Conservation (phyloP, 129 eudicot species). For the Scalesia atractyloides region DNA sequence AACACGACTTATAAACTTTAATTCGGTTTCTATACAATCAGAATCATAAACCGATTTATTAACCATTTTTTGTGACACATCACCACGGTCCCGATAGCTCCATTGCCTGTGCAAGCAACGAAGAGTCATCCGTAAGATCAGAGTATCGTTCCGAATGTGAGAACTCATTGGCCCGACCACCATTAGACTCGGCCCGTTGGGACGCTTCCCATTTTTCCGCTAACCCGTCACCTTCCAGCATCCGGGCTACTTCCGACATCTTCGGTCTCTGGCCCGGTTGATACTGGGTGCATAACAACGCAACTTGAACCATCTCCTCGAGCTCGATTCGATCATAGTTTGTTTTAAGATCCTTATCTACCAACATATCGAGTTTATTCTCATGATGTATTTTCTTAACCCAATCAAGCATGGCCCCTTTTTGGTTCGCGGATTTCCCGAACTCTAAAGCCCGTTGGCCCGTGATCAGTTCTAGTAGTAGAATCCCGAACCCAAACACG, state of each 20-base stretch:
- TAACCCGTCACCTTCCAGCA: conserved; percentile 98
- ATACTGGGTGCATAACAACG: conserved; percentile 73
- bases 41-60: conserved; percentile 17
- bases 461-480: conserved; percentile 13
- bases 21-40: conserved; percentile 43
- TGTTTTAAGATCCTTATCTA: conserved; percentile 72
- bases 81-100: conserved; percentile 97
- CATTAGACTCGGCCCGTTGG: conserved; percentile 64
- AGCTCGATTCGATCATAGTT: conserved; percentile 75
- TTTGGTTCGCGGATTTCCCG: conserved; percentile 11
- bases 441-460: conserved; percentile 17
- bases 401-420: conserved; percentile 10
- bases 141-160: conserved; percentile 83
- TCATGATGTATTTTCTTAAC: conserved; percentile 35
- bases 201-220: conserved; percentile 98
- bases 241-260: conserved; percentile 95
- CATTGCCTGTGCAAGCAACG: conserved; percentile 93
- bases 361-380: conserved; percentile 79
- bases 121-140: conserved; percentile 92
- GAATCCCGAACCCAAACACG: conserved; percentile 82
- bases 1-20: conserved; percentile 17
- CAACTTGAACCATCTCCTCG: conserved; percentile 87
- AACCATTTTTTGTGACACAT: conserved; percentile 15
- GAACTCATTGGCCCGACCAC: conserved; percentile 77
- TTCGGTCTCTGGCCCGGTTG: conserved; percentile 75